These are phyloP conservation scores for Floccularia luteovirens DNA, from an alignment of 768 basidiomycete genomes.

Conservation along the genomic window DNA sequence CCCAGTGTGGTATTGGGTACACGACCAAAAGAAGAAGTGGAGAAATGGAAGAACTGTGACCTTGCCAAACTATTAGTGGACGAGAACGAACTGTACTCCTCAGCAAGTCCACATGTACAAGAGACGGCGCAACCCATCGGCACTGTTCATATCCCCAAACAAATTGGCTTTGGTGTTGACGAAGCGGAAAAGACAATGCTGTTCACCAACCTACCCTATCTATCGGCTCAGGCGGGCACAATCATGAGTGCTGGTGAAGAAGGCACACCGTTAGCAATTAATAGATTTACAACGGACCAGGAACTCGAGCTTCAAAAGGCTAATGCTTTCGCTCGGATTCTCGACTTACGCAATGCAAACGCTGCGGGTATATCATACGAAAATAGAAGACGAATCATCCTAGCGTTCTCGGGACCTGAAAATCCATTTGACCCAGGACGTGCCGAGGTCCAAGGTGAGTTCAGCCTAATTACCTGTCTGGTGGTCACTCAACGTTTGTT, in stretches of 20 bases:
- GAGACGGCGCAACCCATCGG: conserved; percentile 23
- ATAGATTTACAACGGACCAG: too few relatives aligned
- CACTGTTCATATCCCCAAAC: conserved; percentile 37
- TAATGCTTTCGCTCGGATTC: conserved; percentile 52
- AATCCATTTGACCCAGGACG: conserved; percentile 73
- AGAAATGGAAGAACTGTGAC: conserved; percentile 61
- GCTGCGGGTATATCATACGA: conserved; percentile 82
- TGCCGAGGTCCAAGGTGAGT: conserved; percentile 85
- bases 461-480: conserved; percentile 2
- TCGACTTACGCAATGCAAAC: conserved; percentile 86
- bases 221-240: conserved; percentile 27
- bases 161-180: conserved; percentile 62
- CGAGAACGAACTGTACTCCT: conserved; percentile 32
- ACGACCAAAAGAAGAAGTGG: conserved; percentile 45
- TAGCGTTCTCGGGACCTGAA: conserved; percentile 65
- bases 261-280: too few relatives aligned
- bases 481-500: background rate
- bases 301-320: conserved; percentile 36
- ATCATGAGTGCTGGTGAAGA: conserved; percentile 8
- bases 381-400: conserved; percentile 74
- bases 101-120: conserved; percentile 14
- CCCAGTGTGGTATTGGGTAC: conserved; percentile 75
- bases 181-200: conserved; percentile 50
- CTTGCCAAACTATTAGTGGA: conserved; percentile 59
- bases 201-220: conserved; percentile 57